Conservation (phyloP, 495 filamentous ascomycete genomes). For the Penicillium lagena region DNA sequence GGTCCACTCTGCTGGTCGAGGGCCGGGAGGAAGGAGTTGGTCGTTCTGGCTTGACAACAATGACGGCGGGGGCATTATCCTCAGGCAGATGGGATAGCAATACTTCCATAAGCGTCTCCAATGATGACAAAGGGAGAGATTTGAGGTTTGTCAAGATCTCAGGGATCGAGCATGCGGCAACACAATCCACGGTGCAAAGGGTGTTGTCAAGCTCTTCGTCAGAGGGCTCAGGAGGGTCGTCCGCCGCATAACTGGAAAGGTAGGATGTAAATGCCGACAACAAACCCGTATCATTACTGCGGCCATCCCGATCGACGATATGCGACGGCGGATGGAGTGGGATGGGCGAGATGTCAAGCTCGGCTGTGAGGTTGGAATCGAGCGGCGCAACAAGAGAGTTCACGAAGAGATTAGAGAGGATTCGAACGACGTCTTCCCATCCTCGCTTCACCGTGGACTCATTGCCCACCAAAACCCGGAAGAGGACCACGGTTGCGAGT, state of each 20-base stretch:
- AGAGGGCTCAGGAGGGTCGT: conserved; percentile 94
- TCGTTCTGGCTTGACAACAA: conserved; percentile 80
- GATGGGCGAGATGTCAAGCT: conserved; percentile 73
- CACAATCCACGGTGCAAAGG: conserved; percentile 86
- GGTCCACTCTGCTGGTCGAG: conserved; percentile 43
- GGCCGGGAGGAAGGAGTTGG: conserved; percentile 45
- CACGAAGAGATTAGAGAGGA: conserved; percentile 91
- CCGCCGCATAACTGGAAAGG: conserved; percentile 96
- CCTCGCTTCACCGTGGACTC: conserved; percentile 69
- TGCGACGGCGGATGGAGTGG: conserved; percentile 88
- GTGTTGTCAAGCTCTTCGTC: conserved; percentile 97
- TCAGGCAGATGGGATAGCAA: conserved; percentile 83
- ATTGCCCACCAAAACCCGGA: conserved; percentile 79
- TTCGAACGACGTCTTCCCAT: conserved; percentile 83
- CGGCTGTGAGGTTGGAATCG: conserved; percentile 62
- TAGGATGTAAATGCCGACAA: conserved; percentile 94
- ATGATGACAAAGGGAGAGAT: conserved; percentile 61
- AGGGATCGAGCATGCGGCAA: conserved; percentile 80
- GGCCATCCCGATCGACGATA: conserved; percentile 80
- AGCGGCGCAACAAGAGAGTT: conserved; percentile 90
- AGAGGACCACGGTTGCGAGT: conserved; percentile 87
- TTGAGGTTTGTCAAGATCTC: conserved; percentile 80
- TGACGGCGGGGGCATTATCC: conserved; percentile 71
- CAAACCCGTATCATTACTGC: conserved; percentile 70
- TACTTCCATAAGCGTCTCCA: conserved; percentile 63